These are phyloP conservation scores for Salix exigua DNA, from an alignment of 345 rosid genomes.

Conservation along the genomic window DNA sequence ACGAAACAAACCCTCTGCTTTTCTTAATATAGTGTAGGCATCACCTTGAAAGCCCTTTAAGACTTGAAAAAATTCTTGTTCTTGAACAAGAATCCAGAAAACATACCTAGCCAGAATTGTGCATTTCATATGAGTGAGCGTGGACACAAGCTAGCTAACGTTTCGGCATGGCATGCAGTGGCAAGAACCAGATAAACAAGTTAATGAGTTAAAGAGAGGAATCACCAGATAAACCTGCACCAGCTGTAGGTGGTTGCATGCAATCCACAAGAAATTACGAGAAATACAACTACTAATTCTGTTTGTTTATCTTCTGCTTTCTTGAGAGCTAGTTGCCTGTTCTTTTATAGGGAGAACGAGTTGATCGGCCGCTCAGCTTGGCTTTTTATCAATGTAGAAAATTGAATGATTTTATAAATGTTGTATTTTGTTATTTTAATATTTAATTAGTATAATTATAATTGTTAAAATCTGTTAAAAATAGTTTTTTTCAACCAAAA, in stretches of 20 bases:
- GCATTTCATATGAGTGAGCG: not conserved
- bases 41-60: not conserved
- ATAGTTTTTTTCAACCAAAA: too few relatives aligned
- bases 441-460: too few relatives aligned
- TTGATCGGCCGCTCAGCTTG: too few relatives aligned
- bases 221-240: slow-evolving; percentile 10
- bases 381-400: too few relatives aligned
- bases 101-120: not conserved
- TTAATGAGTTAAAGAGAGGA: not conserved
- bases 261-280: not conserved
- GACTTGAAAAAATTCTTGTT: not conserved
- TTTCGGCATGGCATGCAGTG: not conserved
- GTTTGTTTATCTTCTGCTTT: not conserved
- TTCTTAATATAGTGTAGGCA: not conserved
- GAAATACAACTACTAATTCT: not conserved
- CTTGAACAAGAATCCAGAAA: slow-evolving; percentile 1
- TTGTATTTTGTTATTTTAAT: too few relatives aligned
- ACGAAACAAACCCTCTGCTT: not conserved
- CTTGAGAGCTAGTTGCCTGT: not conserved
- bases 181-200: not conserved
- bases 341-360: not conserved
- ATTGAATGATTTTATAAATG: too few relatives aligned
- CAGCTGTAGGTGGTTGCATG: not conserved
- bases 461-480: too few relatives aligned
- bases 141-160: not conserved